Evolutionary conservation across 441 rosid genomes (phyloP), one percentile per base, ranked within the genome.

Genomic region (Bocquillonia castaneifolia): DNA sequence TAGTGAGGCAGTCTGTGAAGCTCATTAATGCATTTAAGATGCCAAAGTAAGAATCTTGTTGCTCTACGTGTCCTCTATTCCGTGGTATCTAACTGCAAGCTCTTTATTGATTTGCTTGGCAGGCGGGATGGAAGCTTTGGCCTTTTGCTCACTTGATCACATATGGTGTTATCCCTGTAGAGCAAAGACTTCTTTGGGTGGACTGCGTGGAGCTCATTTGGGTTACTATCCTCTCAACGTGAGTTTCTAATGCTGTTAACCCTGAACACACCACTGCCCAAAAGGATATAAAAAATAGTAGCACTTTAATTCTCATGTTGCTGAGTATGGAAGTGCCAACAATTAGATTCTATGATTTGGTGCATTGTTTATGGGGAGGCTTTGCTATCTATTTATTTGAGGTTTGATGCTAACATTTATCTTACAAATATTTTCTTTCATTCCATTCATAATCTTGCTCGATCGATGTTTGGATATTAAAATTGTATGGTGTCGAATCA

Each of bases 51-150:
- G 17, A 25, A 20, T 48, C 14, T 6, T 29, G 0, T 34, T 39
- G 42, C 37, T 62, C 0, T 32, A 4, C 31, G 26, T 18, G 26
- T 42, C 14, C 22, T n/a, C 17, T 5, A 10, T 20, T 37, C 2
- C 10, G 2, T 31, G n/a, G 9, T 58, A 48, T 63, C 54, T 61
- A 14, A 45, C 42, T 52, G 39, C 89, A 85, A 69, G 81, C 88
- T 78, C 86, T 84, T 80, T 58, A 85, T 84, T 63, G 80, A 68
- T 60, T 57, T 76, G 20, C 51, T 71, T 12, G 53, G 67, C 85
- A 93, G 96, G 97, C 96, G 10, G 97, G 97, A 39, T 92, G 97
- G 97, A 93, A 90, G 76, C 90, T 93, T 63, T 90, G 98, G 98
- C 97, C 98, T 28, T 93, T 93, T 70, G 96, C 98, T 68, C 98